Percentiles rank a stretch among this genome's conserved stretches.
Evolutionary conservation across 2,329 filamentous ascomycete genomes (phyloP).

Genomic region (Venturia oleaginea): DNA sequence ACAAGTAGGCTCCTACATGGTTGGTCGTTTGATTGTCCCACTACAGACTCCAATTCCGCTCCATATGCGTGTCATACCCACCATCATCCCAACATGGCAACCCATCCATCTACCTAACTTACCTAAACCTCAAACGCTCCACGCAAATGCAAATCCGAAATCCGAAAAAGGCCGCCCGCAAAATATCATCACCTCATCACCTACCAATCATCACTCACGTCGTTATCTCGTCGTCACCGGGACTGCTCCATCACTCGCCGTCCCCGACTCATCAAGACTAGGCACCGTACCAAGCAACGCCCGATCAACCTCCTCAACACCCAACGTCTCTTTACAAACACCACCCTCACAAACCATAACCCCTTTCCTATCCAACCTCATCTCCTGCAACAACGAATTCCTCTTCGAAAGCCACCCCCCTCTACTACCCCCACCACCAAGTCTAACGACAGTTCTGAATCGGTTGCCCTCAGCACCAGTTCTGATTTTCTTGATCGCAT

Average conservation of each 20-base stretch:
- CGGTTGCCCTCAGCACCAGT: constrained; percentile 27
- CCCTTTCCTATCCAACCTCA: constrained; percentile 19
- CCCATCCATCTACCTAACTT: not conserved
- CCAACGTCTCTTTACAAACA: constrained; percentile 35
- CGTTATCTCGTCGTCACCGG: not conserved
- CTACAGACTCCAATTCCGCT: no score
- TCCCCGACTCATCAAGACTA: not conserved
- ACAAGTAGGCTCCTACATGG: no score
- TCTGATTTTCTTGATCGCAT: constrained; percentile 33
- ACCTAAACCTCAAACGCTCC: not conserved
- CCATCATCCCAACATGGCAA: not conserved
- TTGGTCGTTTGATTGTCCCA: no score
- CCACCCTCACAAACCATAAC: constrained; percentile 31
- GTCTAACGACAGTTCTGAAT: constrained; percentile 28
- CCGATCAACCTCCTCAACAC: constrained; percentile 19
- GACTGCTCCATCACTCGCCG: not conserved
- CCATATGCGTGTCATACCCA: not conserved
- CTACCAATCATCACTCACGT: not conserved
- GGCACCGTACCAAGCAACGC: not conserved
- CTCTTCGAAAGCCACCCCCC: constrained; percentile 42
- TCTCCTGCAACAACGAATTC: constrained; percentile 35
- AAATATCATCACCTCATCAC: not conserved
- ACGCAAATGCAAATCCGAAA: not conserved
- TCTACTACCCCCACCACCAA: constrained; percentile 26
- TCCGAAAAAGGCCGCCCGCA: not conserved